These are phyloP conservation scores for Fusarium domesticum DNA, from an alignment of 2,329 filamentous ascomycete genomes.

Conservation along the genomic window DNA sequence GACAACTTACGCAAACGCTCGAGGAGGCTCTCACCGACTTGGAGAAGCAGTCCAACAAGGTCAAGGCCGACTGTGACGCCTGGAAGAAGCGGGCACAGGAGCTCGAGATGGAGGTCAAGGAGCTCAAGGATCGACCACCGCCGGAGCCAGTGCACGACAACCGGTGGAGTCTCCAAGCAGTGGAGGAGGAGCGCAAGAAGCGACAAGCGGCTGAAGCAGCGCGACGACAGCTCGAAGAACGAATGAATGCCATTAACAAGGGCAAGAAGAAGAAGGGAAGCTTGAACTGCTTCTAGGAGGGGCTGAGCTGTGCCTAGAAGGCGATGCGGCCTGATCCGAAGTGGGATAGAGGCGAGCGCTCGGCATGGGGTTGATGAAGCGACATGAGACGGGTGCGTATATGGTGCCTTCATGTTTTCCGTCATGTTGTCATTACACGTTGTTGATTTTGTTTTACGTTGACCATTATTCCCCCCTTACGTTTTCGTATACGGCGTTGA, in stretches of 20 bases:
- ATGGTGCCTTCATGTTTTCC: slow-evolving; percentile 24
- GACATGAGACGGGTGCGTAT: slow-evolving; percentile 5
- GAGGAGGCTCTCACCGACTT: slow-evolving; percentile 95
- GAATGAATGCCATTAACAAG: slow-evolving; percentile 85
- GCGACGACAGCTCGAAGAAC: slow-evolving; percentile 82
- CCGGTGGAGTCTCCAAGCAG: slow-evolving; percentile 75
- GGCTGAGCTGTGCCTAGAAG: slow-evolving; percentile 24
- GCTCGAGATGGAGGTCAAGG: slow-evolving; percentile 70
- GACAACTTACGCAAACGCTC: slow-evolving; percentile 89
- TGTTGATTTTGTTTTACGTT: slow-evolving; percentile 14
- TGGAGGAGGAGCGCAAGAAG: slow-evolving; percentile 95
- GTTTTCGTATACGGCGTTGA: slow-evolving; percentile 10
- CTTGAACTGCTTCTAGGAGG: slow-evolving; percentile 88
- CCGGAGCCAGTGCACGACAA: slow-evolving; percentile 50
- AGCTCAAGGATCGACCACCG: slow-evolving; percentile 52
- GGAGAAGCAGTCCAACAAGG: slow-evolving; percentile 86
- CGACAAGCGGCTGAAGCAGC: slow-evolving; percentile 86
- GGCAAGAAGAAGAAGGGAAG: slow-evolving; percentile 95
- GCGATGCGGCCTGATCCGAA: slow-evolving; percentile 8
- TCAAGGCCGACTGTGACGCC: slow-evolving; percentile 83
- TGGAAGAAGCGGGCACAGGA: slow-evolving; percentile 84
- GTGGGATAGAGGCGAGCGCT: slow-evolving; percentile 8
- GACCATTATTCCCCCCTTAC: slow-evolving; percentile 25
- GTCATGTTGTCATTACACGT: slow-evolving; percentile 25
- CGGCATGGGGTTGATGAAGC: slow-evolving; percentile 12